Evolutionary conservation across 305 asterid genomes (phyloP).

Genomic region (Plantago coronopus): DNA sequence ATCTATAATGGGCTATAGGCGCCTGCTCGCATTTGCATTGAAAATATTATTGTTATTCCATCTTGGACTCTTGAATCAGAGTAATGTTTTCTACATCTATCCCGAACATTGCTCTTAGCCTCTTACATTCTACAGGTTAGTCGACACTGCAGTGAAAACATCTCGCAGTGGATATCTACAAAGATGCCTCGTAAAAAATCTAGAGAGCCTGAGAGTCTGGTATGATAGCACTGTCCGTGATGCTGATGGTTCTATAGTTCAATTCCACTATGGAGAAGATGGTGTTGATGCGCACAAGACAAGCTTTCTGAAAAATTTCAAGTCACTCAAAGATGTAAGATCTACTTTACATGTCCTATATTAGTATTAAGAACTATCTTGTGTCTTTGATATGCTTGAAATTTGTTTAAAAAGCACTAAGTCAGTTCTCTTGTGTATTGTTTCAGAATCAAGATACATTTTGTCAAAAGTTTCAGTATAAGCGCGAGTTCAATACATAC

Average conservation of each 20-base stretch:
- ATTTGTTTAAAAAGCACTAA: constrained; percentile 8
- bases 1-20: not conserved
- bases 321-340: constrained; percentile 72
- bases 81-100: constrained; percentile 7
- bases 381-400: constrained; percentile 15
- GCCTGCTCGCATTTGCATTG: not conserved
- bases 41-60: not conserved
- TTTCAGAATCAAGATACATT: constrained; percentile 76
- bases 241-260: constrained; percentile 93
- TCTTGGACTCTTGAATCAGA: constrained; percentile 11
- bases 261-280: constrained; percentile 93
- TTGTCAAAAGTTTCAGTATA: constrained; percentile 43
- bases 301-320: constrained; percentile 79
- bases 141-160: constrained; percentile 98
- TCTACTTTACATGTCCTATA: constrained; percentile 18
- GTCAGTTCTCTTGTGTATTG: constrained; percentile 12
- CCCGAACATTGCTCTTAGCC: constrained; percentile 21
- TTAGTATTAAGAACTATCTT: not conserved
- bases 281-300: constrained; percentile 91
- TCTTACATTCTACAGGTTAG: constrained; percentile 73
- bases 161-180: constrained; percentile 99
- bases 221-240: constrained; percentile 97
- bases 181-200: constrained; percentile 83
- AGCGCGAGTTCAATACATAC: constrained; percentile 53
- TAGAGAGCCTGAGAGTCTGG: constrained; percentile 86